Evolutionary conservation across 345 rosid species (phyloP), one percentile per base, ranked within the genome.

Genomic region (Populus simonii): DNA sequence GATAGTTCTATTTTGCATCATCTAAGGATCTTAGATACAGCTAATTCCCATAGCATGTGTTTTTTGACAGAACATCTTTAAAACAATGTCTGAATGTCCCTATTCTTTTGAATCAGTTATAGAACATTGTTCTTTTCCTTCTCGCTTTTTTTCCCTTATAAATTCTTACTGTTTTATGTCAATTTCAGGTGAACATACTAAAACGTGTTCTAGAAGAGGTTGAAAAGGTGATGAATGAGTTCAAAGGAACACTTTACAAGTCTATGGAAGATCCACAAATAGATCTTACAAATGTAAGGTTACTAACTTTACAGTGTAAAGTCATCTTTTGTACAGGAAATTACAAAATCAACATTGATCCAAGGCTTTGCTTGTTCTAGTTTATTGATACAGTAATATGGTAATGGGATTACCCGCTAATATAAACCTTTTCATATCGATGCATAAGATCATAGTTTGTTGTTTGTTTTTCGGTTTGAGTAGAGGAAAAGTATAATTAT

Each of bases 191-290:
- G 69, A 94, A 88, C 84, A 88, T 96, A 85, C 89, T 96, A 72
- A 93, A 96, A 87, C 95, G 97, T 68, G 99, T 96, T 55, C 96
- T 92, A 74, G 99, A 93, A 89, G 99, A 96, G 91, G 98, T 93
- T 87, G 99, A 96, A 80, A 96, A 89, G 82, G 92, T 96, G 78
- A 89, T 96, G 96, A 93, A 89, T 68, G 98, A 96, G 88, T 93
- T 96, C 87, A 96, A 92, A 88, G 97, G 91, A 80, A 91, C 82
- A 23, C 94, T 96, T 77, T 93, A 89, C 90, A 96, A 89, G 83
- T 92, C 94, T 35, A 90, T 96, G 99, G 98, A 96, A 86, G 98
- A 96, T 86, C 98, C 97, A 33, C 90, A 89, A 68, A 91, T 96
- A 85, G 98, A 96, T 82, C 85, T 96, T 65, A 83, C 97, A 79